phyloP scores from a whole-genome alignment of 139 green algal species.

The Haematococcus lacustris region DNA sequence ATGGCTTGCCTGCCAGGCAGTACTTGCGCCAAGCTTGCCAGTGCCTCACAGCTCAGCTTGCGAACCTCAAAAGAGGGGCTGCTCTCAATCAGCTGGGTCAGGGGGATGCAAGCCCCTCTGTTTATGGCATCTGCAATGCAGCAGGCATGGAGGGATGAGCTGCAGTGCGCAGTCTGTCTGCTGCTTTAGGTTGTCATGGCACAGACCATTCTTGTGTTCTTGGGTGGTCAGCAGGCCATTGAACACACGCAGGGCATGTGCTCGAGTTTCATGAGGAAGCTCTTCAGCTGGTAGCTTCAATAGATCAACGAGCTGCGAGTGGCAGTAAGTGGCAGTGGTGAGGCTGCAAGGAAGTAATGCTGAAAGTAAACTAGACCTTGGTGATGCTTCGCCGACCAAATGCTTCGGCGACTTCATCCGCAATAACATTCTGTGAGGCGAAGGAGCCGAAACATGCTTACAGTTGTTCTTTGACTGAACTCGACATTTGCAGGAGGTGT shows the following conservation, averaged over 20 bases:
- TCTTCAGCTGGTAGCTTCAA: conserved; percentile 10
- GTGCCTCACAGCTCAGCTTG: conserved; percentile 22
- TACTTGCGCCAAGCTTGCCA: conserved; percentile 31
- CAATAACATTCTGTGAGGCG: conserved; percentile 18
- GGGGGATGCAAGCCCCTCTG: too few relatives aligned
- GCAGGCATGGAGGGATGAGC: too few relatives aligned
- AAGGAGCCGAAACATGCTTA: background rate
- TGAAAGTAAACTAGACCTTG: too few relatives aligned
- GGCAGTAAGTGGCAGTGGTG: too few relatives aligned
- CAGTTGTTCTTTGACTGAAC: background rate
- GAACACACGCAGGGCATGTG: conserved; percentile 26
- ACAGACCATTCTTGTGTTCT: conserved; percentile 37
- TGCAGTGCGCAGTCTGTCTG: too few relatives aligned
- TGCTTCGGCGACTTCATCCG: conserved; percentile 28
- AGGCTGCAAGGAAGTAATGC: too few relatives aligned
- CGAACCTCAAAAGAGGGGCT: too few relatives aligned
- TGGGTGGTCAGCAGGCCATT: conserved; percentile 28
- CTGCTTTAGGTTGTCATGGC: too few relatives aligned
- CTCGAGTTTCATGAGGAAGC: conserved; percentile 15
- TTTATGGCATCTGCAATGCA: too few relatives aligned
- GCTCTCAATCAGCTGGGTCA: too few relatives aligned
- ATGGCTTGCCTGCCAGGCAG: conserved; percentile 20
- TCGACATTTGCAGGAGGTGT: background rate
- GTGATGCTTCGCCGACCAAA: conserved; percentile 24
- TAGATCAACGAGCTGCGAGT: too few relatives aligned